phyloP scores from a whole-genome alignment of 2,329 filamentous ascomycete species.

The Nemania abortiva region DNA sequence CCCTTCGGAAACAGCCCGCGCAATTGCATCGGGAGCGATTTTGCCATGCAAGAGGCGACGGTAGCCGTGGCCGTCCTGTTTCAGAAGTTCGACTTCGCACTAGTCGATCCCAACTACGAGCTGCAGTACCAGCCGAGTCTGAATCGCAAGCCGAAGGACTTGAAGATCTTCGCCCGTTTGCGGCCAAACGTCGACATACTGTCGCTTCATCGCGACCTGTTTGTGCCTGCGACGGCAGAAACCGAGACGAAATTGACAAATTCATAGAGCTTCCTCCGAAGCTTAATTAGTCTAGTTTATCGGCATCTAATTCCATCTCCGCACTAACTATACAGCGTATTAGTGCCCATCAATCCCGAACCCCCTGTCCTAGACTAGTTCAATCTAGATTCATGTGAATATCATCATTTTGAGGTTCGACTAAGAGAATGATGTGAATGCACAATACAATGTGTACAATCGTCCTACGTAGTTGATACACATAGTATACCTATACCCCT shows the following conservation, averaged over 20 bases:
- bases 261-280: neutral
- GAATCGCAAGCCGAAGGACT: conserved; percentile 31
- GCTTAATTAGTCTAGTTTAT: neutral
- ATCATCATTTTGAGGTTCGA: neutral
- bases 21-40: conserved; percentile 34
- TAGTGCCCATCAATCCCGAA: neutral
- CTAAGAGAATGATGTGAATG: neutral
- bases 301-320: neutral
- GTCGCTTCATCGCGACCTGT: conserved; percentile 28
- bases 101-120: conserved; percentile 35
- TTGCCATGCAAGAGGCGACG: conserved; percentile 36
- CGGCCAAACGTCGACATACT: conserved; percentile 26
- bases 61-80: conserved; percentile 33
- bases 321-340: no score
- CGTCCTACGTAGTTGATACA: neutral
- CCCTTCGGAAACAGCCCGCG: conserved; percentile 33
- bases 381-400: neutral
- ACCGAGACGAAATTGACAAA: neutral
- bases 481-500: no score
- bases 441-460: neutral
- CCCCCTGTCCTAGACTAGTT: neutral
- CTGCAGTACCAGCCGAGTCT: conserved; percentile 24
- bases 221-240: conserved; percentile 7
- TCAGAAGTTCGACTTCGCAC: conserved; percentile 36
- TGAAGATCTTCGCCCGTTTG: conserved; percentile 26